Base-by-base conservation (phyloP, 1,139 yeast species). In the Arxiozyma telluris region DNA sequence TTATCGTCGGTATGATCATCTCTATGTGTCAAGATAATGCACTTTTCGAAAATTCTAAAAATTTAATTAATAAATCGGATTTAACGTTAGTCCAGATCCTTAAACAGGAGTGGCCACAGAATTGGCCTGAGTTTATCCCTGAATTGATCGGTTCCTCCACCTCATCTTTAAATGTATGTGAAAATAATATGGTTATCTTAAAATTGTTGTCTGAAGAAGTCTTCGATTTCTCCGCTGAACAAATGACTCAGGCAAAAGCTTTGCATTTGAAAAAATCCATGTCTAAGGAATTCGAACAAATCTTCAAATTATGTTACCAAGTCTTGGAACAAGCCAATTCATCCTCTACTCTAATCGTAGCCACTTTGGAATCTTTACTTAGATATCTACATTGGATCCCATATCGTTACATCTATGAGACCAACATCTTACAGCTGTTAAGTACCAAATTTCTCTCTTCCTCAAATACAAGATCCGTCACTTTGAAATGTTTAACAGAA, bases 51-150 rank as follows among this genome's bases (percentile, higher is more conserved):
- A 73, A 79, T 50, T 91, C 91, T 68, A 83, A 84, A 66, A 84
- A 97, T 22, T 78, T 93, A 66, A 88, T 93, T 64, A 89, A 87
- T 73, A 94, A 94, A 71, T 91, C 93, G 63, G 96, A 93, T 72
- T 78, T 93, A 68, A 93, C 98, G 8, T 76, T 93, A 66, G 98
- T 93, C 44, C 95, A 93, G 66, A 84, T 93, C 52, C 80, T 93
- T 66, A 93, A 93, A 68, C 98, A 94, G 72, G 99, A 93, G 69
- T 93, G 99, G 99, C 99, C 99, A 44, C 90, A 84, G 62, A 87
- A 90, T 68, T 93, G 99, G 99, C 98, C 98, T 23, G 88, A 87
- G 63, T 93, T 94, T 65, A 86, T 93, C 53, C 96, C 98, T 17
- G 98, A 94, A 69, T 81, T 93, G 58, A 94, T 93, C 47, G 79